Conservation (phyloP, 2,329 filamentous ascomycete genomes). For the Claviceps maximensis region DNA sequence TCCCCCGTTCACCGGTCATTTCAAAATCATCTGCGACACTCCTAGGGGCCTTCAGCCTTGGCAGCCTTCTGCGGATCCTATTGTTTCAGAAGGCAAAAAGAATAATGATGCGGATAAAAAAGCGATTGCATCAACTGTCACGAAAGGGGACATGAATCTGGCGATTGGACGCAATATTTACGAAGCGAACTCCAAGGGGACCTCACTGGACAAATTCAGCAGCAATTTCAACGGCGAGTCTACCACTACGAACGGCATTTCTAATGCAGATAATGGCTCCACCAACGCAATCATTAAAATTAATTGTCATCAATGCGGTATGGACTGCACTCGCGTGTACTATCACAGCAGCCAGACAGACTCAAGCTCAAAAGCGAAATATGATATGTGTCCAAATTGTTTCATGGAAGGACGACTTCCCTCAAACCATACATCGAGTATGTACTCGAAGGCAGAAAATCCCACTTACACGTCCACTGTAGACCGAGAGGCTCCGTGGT, state of each 20-base stretch:
- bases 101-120: constrained; percentile 58
- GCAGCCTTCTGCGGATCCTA: constrained; percentile 73
- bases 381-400: constrained; percentile 85
- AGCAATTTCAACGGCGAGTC: constrained; percentile 66
- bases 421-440: constrained; percentile 59
- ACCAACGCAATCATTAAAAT: constrained; percentile 56
- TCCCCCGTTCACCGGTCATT: constrained; percentile 93
- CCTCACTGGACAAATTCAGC: constrained; percentile 55
- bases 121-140: constrained; percentile 49
- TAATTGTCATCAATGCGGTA: constrained; percentile 82
- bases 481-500: constrained; percentile 81
- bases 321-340: constrained; percentile 64
- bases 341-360: constrained; percentile 45
- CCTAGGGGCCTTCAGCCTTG: constrained; percentile 88
- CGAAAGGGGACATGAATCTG: constrained; percentile 77
- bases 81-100: constrained; percentile 48
- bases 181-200: constrained; percentile 72
- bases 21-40: constrained; percentile 90
- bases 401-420: constrained; percentile 77
- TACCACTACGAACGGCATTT: constrained; percentile 50
- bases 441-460: constrained; percentile 85
- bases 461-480: constrained; percentile 65
- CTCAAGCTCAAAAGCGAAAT: constrained; percentile 54
- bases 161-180: constrained; percentile 92
- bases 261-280: constrained; percentile 44